A percentile compares a stretch with the other conserved stretches of the same genome.
Evolutionary conservation across 2,329 filamentous ascomycete species (phyloP).

Genomic region (Xylariaceae sp.): DNA sequence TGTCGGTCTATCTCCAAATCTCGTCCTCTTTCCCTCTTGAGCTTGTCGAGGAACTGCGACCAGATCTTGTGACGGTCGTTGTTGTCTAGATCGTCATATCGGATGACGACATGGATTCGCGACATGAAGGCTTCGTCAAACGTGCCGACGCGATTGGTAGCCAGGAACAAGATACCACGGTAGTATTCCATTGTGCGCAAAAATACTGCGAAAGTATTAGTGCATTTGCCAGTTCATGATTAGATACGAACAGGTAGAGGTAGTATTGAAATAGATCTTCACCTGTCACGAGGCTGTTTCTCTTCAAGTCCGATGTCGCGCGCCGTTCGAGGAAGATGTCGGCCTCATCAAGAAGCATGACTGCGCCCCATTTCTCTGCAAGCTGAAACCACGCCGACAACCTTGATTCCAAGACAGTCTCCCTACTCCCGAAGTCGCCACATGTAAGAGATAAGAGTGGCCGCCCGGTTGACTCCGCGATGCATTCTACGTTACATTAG

Average conservation of each 20-base stretch:
- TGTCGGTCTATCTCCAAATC: constrained; percentile 2
- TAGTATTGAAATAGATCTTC: no score
- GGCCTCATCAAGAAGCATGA: constrained; percentile 9
- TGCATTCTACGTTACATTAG: no score
- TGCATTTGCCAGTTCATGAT: neutral
- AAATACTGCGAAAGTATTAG: constrained; percentile 3
- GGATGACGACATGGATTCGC: constrained; percentile 12
- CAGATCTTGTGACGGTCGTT: constrained; percentile 10
- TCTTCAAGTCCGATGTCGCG: neutral
- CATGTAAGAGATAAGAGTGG: constrained; percentile 23
- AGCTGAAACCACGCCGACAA: constrained; percentile 12
- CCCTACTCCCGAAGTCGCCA: constrained; percentile 16
- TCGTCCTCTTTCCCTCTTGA: neutral
- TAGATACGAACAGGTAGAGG: no score
- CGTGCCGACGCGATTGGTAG: constrained; percentile 11
- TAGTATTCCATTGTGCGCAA: constrained; percentile 13
- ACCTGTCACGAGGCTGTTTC: constrained; percentile 6
- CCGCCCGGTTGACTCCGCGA: constrained; percentile 21
- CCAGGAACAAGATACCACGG: constrained; percentile 13
- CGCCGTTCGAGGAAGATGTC: constrained; percentile 9
- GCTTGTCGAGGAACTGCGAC: constrained; percentile 9
- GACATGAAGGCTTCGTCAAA: constrained; percentile 18
- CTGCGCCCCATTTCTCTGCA: constrained; percentile 15
- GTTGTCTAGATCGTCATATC: constrained; percentile 7
- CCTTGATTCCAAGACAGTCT: constrained; percentile 4